Conservation (phyloP, 805 yeast species). For the Candida wancherniae region DNA sequence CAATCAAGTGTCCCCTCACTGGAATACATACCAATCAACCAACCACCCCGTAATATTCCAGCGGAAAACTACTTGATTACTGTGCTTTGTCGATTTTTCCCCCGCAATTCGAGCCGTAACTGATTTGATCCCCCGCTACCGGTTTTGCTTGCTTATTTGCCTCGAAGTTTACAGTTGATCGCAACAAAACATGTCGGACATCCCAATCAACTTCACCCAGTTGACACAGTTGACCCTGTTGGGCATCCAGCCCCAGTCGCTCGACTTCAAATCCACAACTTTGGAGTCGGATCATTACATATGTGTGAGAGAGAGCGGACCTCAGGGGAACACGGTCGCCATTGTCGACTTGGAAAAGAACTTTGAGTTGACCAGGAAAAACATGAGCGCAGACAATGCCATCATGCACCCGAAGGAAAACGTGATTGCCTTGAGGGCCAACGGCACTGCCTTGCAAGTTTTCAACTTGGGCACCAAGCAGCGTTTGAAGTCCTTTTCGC, state of each 20-base stretch:
- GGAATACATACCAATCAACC: too few species aligned
- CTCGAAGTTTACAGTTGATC: too few species aligned
- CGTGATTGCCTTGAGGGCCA: slow-evolving; percentile 90
- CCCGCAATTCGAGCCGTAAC: too few species aligned
- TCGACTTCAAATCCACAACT: slow-evolving; percentile 92
- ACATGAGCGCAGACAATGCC: slow-evolving; percentile 96
- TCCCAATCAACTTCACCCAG: slow-evolving; percentile 97
- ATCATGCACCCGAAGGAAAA: slow-evolving; percentile 90
- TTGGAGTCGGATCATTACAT: slow-evolving; percentile 89
- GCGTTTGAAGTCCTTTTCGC: slow-evolving; percentile 79
- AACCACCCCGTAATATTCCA: too few species aligned
- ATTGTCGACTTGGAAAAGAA: slow-evolving; percentile 79
- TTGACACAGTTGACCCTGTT: slow-evolving; percentile 80
- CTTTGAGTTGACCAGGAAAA: slow-evolving; percentile 79
- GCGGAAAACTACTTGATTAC: too few species aligned
- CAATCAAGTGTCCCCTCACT: too few species aligned
- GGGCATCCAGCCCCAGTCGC: slow-evolving; percentile 79
- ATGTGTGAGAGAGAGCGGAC: slow-evolving; percentile 66
- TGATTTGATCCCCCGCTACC: too few species aligned
- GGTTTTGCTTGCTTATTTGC: too few species aligned
- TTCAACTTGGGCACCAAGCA: slow-evolving; percentile 85
- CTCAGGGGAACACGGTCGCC: slow-evolving; percentile 80
- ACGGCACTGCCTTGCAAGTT: slow-evolving; percentile 92
- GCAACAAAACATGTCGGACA: slow-evolving; percentile 41
- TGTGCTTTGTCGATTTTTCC: too few species aligned